Base-by-base conservation (phyloP, 441 rosid genomes). In the Breynia disticha region DNA sequence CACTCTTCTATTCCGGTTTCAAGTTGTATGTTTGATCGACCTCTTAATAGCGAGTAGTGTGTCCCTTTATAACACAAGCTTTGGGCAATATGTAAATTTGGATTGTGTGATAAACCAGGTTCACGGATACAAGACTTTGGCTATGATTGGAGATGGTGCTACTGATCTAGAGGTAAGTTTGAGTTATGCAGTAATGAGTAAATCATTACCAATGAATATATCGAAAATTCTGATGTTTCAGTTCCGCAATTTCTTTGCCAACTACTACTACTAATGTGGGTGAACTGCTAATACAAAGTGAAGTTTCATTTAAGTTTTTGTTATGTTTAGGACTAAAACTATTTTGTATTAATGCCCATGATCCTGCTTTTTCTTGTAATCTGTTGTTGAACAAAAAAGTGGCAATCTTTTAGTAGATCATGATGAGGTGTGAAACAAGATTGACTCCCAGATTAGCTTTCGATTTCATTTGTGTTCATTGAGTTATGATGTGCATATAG, bases 121-220 rank as follows among this genome's bases (percentile, higher is more conserved):
- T 63, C 75, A 61, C 56, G 84, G 80, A 56, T 84, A 84, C 79
- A 79, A 81, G 77, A 57, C 74, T 19, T 59, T 93, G 69, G 87
- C 76, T 63, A 93, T 93, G 98, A 79, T 93, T 53, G 98, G 98
- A 35, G 98, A 93, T 64, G 98, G 98, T 50, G 94, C 95, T 58
- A 93, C 97, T 44, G 97, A 93, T 76, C 90, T 88, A 2, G 97
- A 91, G 87, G 98, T 88, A 65, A 0, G 64, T 17, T 16, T 4
- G 41, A 43, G 48, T 19, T 55, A 11, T 49, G 45, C 43, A n/a
- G 22, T 18, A n/a, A n/a, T n/a, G n/a, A n/a, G n/a, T n/a, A 21
- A 54, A 37, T 42, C 43, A 19, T 15, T 11, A 7, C 9, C 14
- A 28, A 4, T 20, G 21, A 46, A 28, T 3, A 51, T 16, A 16